Conservation (phyloP, 1,139 yeast genomes). For the Geotrichum fermentans region DNA sequence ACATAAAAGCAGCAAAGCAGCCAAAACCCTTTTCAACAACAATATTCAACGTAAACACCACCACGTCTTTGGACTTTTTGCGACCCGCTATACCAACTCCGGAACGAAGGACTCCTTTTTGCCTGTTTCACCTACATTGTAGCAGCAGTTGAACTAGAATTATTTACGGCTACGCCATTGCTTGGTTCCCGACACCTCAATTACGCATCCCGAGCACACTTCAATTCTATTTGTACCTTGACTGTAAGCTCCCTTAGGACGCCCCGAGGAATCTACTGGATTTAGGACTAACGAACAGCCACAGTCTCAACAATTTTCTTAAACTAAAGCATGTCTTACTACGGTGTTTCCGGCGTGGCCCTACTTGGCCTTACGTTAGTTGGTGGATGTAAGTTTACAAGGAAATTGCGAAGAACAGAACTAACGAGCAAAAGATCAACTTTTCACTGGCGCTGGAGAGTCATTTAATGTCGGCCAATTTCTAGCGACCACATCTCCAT, state of each 20-base stretch:
- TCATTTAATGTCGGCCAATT: constrained; percentile 86
- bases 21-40: constrained; percentile 9
- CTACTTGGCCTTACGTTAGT: constrained; percentile 23
- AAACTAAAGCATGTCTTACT: constrained; percentile 17
- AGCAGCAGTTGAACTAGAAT: not conserved
- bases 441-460: constrained; percentile 90
- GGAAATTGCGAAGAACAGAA: constrained; percentile 21
- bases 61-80: not conserved
- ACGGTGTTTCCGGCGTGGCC: constrained; percentile 13
- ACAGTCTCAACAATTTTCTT: too few species aligned
- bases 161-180: too few species aligned
- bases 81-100: not conserved
- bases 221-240: too few species aligned
- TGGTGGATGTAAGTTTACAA: constrained; percentile 30
- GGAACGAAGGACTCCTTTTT: not conserved
- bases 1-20: constrained; percentile 19
- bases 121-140: not conserved
- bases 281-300: too few species aligned
- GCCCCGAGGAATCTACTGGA: too few species aligned
- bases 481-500: constrained; percentile 81
- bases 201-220: too few species aligned
- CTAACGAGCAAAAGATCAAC: constrained; percentile 47
- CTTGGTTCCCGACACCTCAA: too few species aligned
- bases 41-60: not conserved
- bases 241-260: too few species aligned